Evolutionary conservation across 148 eudicot genomes (phyloP).

Genomic region (Rhododendron ovatum): DNA sequence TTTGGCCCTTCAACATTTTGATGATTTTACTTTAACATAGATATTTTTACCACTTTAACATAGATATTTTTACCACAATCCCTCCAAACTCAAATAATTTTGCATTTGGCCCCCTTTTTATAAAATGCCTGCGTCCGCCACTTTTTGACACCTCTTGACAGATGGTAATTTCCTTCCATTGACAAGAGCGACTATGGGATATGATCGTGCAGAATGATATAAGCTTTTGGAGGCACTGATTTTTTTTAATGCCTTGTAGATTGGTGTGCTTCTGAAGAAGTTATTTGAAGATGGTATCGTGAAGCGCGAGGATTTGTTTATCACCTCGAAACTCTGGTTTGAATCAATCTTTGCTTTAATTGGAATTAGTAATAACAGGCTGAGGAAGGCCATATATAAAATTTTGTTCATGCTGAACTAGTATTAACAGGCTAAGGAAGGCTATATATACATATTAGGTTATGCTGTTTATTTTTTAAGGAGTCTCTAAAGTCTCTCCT

Average conservation of each 20-base stretch:
- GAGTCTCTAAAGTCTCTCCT: not conserved
- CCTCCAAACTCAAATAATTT: not conserved
- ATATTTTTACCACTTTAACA: too few relatives aligned
- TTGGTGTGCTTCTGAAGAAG: constrained; percentile 50
- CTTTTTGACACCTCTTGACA: not conserved
- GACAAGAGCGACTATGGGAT: not conserved
- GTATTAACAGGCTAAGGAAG: not conserved
- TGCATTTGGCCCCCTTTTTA: not conserved
- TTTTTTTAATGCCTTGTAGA: constrained; percentile 15
- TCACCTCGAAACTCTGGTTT: constrained; percentile 64
- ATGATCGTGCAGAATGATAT: not conserved
- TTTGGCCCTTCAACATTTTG: not conserved
- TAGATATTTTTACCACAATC: not conserved
- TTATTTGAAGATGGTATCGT: constrained; percentile 47
- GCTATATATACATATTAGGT: not conserved
- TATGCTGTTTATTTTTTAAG: not conserved
- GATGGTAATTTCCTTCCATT: not conserved
- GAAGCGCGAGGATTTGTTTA: constrained; percentile 49
- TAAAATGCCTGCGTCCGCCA: not conserved
- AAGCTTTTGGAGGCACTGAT: not conserved
- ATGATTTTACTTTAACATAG: not conserved
- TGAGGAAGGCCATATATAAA: not conserved
- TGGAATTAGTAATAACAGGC: not conserved
- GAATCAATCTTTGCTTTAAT: constrained; percentile 1
- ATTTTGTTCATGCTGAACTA: not conserved